These are phyloP conservation scores for Pistacia vera DNA, from an alignment of 345 rosid genomes.

Conservation along the genomic window DNA sequence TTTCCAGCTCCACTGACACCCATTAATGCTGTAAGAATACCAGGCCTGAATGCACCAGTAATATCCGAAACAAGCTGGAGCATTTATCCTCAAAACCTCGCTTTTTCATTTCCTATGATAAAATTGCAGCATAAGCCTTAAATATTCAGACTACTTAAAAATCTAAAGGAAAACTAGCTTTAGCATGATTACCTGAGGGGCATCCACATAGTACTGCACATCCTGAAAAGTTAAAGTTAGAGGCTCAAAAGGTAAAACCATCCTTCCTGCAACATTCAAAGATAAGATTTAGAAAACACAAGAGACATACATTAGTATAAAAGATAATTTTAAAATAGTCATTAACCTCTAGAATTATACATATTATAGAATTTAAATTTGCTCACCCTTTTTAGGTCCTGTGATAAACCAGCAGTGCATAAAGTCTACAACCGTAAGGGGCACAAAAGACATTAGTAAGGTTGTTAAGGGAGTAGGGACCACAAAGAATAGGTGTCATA, in stretches of 20 bases:
- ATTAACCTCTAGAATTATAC: neutral
- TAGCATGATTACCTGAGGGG: conserved; percentile 41
- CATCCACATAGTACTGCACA: conserved; percentile 40
- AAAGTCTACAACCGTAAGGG: too few relatives aligned
- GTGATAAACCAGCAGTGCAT: conserved; percentile 26
- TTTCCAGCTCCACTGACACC: conserved; percentile 52
- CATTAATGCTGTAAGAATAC: conserved; percentile 44
- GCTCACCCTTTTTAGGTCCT: conserved; percentile 14
- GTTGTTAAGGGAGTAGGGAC: too few relatives aligned
- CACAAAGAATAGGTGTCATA: too few relatives aligned
- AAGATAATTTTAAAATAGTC: neutral
- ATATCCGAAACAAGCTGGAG: conserved; percentile 36
- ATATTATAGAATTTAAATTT: neutral
- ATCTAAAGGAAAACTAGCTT: neutral
- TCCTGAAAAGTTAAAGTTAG: conserved; percentile 39
- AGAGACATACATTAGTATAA: neutral
- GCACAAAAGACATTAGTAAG: too few relatives aligned
- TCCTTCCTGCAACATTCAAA: conserved; percentile 23
- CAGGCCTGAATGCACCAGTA: conserved; percentile 45
- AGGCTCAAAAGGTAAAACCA: conserved; percentile 50
- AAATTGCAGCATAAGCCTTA: neutral
- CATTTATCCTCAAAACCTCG: conserved; percentile 31
- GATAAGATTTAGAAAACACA: neutral
- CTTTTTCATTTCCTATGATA: conserved; percentile 48
- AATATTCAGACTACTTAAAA: neutral